Evolutionary conservation across 2,329 filamentous ascomycete species (phyloP).

Genomic region (Daldinia sp.): DNA sequence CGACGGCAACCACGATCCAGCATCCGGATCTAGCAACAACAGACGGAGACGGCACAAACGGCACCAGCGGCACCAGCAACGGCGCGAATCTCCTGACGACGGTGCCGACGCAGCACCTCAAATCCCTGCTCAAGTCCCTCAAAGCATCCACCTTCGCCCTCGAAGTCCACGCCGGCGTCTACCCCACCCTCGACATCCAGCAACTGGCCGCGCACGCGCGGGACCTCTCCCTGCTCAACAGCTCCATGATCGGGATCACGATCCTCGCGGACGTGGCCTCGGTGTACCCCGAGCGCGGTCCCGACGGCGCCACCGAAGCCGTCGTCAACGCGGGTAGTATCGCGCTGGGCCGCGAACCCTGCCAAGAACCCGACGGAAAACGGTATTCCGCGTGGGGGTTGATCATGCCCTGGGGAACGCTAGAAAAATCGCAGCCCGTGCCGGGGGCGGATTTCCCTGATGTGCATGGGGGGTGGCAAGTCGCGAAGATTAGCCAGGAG

Average conservation of each 20-base stretch:
- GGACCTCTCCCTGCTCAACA: conserved; percentile 53
- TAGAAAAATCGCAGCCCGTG: conserved; percentile 40
- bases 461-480: conserved; percentile 66
- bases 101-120: conserved; percentile 49
- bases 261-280: conserved; percentile 77
- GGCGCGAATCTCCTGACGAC: conserved; percentile 39
- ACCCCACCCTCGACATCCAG: conserved; percentile 79
- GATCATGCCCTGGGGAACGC: conserved; percentile 65
- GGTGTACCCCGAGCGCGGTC: conserved; percentile 68
- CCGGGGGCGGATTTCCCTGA: conserved; percentile 54
- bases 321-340: conserved; percentile 74
- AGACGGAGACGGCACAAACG: not conserved
- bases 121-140: conserved; percentile 50
- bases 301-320: conserved; percentile 62
- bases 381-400: conserved; percentile 77
- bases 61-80: not conserved
- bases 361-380: conserved; percentile 58
- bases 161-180: conserved; percentile 80
- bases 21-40: conserved; percentile 52
- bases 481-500: conserved; percentile 78
- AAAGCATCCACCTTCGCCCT: conserved; percentile 56
- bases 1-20: conserved; percentile 73
- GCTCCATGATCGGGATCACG: conserved; percentile 69
- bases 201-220: conserved; percentile 76
- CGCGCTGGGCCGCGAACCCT: conserved; percentile 76